Evolutionary conservation across 1,284 basidiomycete species (phyloP), one percentile per base, ranked within the genome.

Genomic region (Melampsora americana): DNA sequence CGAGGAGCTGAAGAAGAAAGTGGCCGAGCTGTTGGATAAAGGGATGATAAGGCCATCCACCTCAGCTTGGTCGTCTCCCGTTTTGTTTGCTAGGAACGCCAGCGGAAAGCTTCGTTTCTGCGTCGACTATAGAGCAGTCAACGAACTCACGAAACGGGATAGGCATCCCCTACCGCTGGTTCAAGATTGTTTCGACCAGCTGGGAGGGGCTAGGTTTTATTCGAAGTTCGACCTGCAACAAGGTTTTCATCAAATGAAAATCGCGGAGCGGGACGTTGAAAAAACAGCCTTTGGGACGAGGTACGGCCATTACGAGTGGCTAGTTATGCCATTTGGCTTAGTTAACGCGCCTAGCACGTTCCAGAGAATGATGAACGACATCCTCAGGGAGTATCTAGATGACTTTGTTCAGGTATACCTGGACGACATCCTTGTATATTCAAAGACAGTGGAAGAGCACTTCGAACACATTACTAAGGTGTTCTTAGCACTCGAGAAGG

Each of bases 291-390:
- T 60, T 11, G 11, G 30, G 5, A 48, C 14, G 9, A 9, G 61
- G 9, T 66, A 77, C 23, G n/a, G 60, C 28, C 18, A n/a, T n/a
- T 77, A 50, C 50, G 72, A 77, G 66, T 77, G 56, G 60, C 44
- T 67, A 5, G 77, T 77, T 28, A 77, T 77, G 75, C 75, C 75
- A 18, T 73, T 77, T 32, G 75, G 75, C 35, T 35, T 77, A 5
- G 66, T 46, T 35, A 77, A 77, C 35, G 75, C 75, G n/a, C 75
- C 71, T 42, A 44, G 66, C n/a, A 60, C 70, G 35, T 77, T 77
- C 26, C 75, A 77, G 32, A 0, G 12, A 5, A 32, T 61, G 35
- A 73, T 77, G 23, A 59, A 70, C 39, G 30, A 71, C 30, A 50
- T 77, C n/a, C 60, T 77, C 18, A 11, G 32, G 12, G 5, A 6